Conservation (phyloP, 1,284 basidiomycete genomes). For the Athelia psychrophila region DNA sequence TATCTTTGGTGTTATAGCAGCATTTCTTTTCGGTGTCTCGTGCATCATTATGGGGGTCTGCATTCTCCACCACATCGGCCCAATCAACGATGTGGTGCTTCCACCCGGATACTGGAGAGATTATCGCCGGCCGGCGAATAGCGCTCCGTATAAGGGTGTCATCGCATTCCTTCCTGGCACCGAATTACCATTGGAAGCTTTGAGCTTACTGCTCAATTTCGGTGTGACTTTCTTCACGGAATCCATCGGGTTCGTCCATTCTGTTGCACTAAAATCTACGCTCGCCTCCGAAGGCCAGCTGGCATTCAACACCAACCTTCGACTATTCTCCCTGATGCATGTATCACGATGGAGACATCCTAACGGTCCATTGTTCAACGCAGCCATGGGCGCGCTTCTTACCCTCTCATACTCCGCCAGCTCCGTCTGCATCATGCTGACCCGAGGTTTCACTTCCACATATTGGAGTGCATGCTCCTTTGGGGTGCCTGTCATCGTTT, state of each 20-base stretch:
- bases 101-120: neutral
- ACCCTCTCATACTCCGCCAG: constrained; percentile 24
- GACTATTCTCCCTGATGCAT: constrained; percentile 18
- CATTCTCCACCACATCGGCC: neutral
- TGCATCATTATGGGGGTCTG: neutral
- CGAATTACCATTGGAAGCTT: neutral
- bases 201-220: constrained; percentile 14
- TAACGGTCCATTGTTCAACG: constrained; percentile 19
- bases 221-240: constrained; percentile 25
- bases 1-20: neutral
- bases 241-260: constrained; percentile 25
- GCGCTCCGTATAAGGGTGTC: neutral
- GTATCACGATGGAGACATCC: constrained; percentile 12
- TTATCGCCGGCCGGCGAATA: neutral
- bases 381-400: constrained; percentile 23
- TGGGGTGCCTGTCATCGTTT: neutral
- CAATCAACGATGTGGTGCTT: neutral
- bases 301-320: constrained; percentile 28
- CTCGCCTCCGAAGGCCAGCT: constrained; percentile 21
- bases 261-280: constrained; percentile 23
- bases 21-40: neutral
- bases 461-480: neutral
- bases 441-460: too few relatives aligned
- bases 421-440: constrained; percentile 16
- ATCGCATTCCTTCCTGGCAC: neutral